phyloP scores from a whole-genome alignment of 169 alveolate species.

The Babesia ovata region DNA sequence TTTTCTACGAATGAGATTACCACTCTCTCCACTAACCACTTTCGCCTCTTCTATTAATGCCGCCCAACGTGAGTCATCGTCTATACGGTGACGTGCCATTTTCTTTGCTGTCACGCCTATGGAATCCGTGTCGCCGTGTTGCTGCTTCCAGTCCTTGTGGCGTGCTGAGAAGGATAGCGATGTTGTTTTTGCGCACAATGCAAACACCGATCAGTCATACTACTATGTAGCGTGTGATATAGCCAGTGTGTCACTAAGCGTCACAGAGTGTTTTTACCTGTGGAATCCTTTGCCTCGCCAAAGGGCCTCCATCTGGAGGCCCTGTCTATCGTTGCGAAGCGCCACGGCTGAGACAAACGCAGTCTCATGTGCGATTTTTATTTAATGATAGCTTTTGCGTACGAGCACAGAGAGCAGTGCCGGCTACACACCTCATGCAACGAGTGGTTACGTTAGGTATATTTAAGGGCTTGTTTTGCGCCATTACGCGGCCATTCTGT shows the following conservation, averaged over 20 bases:
- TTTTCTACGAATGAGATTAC: neutral
- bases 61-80: slow-evolving; percentile 21
- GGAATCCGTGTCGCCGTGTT: neutral
- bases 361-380: neutral
- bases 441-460: neutral
- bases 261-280: neutral
- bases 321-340: slow-evolving; percentile 3
- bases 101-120: slow-evolving; percentile 25
- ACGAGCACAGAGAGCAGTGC: neutral
- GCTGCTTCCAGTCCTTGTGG: neutral
- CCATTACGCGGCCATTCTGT: slow-evolving; percentile 1
- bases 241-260: too few relatives aligned
- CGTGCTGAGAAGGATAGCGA: neutral
- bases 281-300: slow-evolving; percentile 12
- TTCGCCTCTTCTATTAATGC: slow-evolving; percentile 15
- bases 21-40: neutral
- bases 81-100: slow-evolving; percentile 28
- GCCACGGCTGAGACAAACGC: neutral
- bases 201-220: too few relatives aligned
- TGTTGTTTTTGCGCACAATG: too few relatives aligned
- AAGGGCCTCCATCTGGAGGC: slow-evolving; percentile 20
- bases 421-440: neutral
- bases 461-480: neutral
- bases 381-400: too few relatives aligned
- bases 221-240: too few relatives aligned